Conservation (phyloP, 495 filamentous ascomycete genomes). For the Penicillium fimorum region DNA sequence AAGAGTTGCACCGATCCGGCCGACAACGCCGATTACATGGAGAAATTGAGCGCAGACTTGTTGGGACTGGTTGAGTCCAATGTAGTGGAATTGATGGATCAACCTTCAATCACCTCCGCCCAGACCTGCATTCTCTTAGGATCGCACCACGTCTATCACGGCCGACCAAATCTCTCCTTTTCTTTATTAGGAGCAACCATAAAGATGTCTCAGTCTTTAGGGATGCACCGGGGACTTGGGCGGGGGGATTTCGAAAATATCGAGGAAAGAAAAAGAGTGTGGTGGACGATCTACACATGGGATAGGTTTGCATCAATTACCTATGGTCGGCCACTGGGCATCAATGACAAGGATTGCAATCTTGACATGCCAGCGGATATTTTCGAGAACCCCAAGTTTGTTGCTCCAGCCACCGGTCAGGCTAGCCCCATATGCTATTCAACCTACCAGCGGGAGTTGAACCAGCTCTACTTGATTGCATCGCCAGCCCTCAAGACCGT, state of each 20-base stretch:
- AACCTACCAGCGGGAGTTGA: constrained; percentile 33
- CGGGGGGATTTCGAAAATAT: constrained; percentile 22
- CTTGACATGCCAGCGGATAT: constrained; percentile 31
- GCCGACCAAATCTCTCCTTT: constrained; percentile 35
- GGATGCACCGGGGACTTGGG: constrained; percentile 28
- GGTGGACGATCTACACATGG: constrained; percentile 43
- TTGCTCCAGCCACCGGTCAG: background rate
- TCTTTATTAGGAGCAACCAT: constrained; percentile 36
- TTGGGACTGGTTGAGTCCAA: constrained; percentile 23
- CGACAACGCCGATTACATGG: constrained; percentile 15
- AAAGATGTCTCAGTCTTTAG: constrained; percentile 35
- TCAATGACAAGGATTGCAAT: constrained; percentile 39
- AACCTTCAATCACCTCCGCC: constrained; percentile 27
- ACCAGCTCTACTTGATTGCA: constrained; percentile 33
- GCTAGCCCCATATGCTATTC: constrained; percentile 27
- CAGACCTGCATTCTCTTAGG: constrained; percentile 36
- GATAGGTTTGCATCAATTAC: constrained; percentile 38
- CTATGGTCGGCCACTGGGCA: constrained; percentile 34
- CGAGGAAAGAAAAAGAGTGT: constrained; percentile 36
- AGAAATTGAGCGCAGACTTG: constrained; percentile 16
- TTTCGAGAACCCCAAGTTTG: constrained; percentile 25
- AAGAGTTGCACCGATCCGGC: background rate
- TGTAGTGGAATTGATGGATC: constrained; percentile 37
- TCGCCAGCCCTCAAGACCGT: constrained; percentile 30
- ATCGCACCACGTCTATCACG: constrained; percentile 37